Percentiles rank a stretch among this genome's conserved stretches.
phyloP scores from a whole-genome alignment of 2,329 filamentous ascomycete species.

The Rutstroemia sp. region DNA sequence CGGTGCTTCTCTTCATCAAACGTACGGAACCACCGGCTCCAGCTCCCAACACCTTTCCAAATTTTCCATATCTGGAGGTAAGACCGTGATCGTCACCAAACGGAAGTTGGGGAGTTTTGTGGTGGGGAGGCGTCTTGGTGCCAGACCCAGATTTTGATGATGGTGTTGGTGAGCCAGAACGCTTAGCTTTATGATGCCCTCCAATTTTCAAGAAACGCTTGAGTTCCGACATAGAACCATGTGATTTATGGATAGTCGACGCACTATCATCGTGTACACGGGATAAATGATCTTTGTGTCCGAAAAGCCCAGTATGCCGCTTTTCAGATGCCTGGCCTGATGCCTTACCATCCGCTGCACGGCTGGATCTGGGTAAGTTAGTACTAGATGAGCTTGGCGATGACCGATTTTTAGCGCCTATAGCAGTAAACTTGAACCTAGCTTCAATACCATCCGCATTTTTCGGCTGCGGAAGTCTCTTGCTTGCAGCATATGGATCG shows the following conservation, averaged over 20 bases:
- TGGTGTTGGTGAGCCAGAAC: constrained; percentile 55
- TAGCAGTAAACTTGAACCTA: constrained; percentile 67
- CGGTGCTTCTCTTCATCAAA: constrained; percentile 86
- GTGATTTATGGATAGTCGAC: constrained; percentile 43
- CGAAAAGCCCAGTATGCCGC: constrained; percentile 40
- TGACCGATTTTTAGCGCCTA: constrained; percentile 60
- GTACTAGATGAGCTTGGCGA: constrained; percentile 47
- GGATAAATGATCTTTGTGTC: constrained; percentile 37
- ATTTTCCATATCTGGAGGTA: constrained; percentile 87
- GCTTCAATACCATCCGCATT: constrained; percentile 64
- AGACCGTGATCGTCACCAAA: constrained; percentile 93
- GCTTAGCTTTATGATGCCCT: constrained; percentile 58
- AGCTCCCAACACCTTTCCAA: constrained; percentile 87
- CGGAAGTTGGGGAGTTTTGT: constrained; percentile 59
- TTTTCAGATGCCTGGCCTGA: constrained; percentile 41
- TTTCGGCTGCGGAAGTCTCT: constrained; percentile 61
- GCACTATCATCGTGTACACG: constrained; percentile 39
- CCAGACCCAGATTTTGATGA: constrained; percentile 38
- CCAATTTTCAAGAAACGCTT: constrained; percentile 94
- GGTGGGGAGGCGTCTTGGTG: constrained; percentile 39
- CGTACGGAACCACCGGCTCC: constrained; percentile 92
- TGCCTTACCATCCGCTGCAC: constrained; percentile 33
- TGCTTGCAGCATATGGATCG: constrained; percentile 81
- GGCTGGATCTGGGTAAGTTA: constrained; percentile 38
- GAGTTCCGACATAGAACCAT: constrained; percentile 86